Conservation (phyloP, 2,329 filamentous ascomycete genomes). For the Xylaria sp. region DNA sequence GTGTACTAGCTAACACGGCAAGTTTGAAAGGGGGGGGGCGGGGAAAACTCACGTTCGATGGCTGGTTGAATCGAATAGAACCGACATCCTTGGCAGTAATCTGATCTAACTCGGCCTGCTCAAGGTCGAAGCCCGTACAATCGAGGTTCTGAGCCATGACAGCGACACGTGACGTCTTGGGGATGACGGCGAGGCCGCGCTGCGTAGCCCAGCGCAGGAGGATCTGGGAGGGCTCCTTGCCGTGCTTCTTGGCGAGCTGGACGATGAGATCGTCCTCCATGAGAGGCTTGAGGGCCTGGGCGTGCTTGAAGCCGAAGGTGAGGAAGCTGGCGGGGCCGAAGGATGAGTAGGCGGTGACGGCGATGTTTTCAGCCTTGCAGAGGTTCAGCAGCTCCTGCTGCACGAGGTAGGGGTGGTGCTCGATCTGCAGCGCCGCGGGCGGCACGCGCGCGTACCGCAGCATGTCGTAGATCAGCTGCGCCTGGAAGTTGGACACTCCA, state of each 20-base stretch:
- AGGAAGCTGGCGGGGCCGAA: conserved; percentile 84
- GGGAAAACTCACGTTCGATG: conserved; percentile 67
- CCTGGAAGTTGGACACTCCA: conserved; percentile 86
- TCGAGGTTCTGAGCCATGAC: conserved; percentile 73
- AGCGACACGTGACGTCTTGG: conserved; percentile 71
- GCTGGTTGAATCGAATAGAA: conserved; percentile 78
- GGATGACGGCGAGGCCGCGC: conserved; percentile 81
- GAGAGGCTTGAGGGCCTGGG: conserved; percentile 71
- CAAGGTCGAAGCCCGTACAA: conserved; percentile 72
- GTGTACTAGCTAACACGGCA: background rate
- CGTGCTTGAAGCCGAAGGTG: conserved; percentile 78
- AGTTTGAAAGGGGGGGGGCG: conserved; percentile 32
- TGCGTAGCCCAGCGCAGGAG: conserved; percentile 90
- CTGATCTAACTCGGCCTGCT: conserved; percentile 70
- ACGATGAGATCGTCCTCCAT: conserved; percentile 76
- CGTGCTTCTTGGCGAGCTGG: conserved; percentile 73
- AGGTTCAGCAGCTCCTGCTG: conserved; percentile 77
- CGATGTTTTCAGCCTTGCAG: conserved; percentile 74
- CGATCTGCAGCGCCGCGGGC: conserved; percentile 84
- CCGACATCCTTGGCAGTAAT: conserved; percentile 73
- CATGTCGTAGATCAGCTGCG: conserved; percentile 79
- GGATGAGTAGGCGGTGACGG: conserved; percentile 84
- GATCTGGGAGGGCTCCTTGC: conserved; percentile 81
- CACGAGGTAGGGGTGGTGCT: conserved; percentile 89
- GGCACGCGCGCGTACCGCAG: conserved; percentile 79